Base-by-base conservation (phyloP, 768 basidiomycete species). In the Mycena galericulata region DNA sequence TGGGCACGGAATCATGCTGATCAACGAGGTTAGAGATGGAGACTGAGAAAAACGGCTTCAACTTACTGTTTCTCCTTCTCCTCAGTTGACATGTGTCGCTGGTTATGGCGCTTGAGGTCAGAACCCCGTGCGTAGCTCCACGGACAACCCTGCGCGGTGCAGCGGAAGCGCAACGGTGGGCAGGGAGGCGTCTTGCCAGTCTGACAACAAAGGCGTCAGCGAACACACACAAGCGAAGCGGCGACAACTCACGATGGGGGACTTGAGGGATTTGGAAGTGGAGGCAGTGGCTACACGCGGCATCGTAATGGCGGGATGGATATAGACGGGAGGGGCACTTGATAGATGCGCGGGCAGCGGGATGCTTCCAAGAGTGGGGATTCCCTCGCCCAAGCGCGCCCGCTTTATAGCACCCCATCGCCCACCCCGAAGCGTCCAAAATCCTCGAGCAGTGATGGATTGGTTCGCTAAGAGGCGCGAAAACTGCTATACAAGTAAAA, bases 401-500 rank as follows among this genome's bases (percentile, higher is more conserved):
- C 40, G 49, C 61, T 68, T 68, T 68, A 68, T 68, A 68, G 36
- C 36, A 57, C 26, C 56, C 24, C 49, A 53, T 53, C 46, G 24
- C 10, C 32, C 58, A 2, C 30, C 45, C 38, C 14, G 8, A 14
- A 47, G 41, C 27, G n/a, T n/a, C n/a, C n/a, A 53, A 54, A 51
- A 11, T 5, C 27, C 9, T 15, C 34, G 30, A 26, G 38, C 22
- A 11, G 0, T 66, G 47, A 45, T 45, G 61, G 67, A 68, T 68
- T 68, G 67, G 47, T 63, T 68, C 50, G 46, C 61, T 50, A 38
- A 29, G 54, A 22, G 26, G n/a, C 29, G 0, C 22, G 34, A 57
- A 62, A 62, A n/a, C 9, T 66, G 20, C 67, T 61, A 36, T 63
- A 68, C 22, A 64, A 68, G 67, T 59, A 61, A 26, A 62, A 36